Percentiles rank a stretch among this genome's conserved stretches.
Conservation (phyloP, 2,329 filamentous ascomycete species). For the Pyrenochaeta sp. region DNA sequence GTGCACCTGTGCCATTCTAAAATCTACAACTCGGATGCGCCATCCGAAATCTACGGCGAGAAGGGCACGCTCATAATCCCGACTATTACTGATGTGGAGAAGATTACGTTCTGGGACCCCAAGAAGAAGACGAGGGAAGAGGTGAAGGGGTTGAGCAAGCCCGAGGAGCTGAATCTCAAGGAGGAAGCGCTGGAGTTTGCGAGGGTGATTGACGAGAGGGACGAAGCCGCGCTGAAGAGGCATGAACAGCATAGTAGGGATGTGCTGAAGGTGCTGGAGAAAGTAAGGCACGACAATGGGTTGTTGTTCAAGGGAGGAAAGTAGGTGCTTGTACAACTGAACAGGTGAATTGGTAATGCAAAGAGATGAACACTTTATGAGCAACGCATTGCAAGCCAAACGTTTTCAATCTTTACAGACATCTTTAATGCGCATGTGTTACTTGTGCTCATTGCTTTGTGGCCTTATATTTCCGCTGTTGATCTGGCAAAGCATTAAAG, state of each 20-base stretch:
- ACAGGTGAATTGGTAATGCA: neutral
- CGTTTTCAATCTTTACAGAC: too few relatives aligned
- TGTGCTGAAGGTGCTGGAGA: constrained; percentile 54
- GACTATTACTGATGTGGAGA: constrained; percentile 56
- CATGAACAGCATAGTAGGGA: constrained; percentile 54
- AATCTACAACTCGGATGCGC: constrained; percentile 54
- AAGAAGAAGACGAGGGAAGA: constrained; percentile 54
- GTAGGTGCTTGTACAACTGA: constrained; percentile 3
- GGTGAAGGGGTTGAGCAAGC: constrained; percentile 49
- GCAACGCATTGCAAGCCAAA: too few relatives aligned
- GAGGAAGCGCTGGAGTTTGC: constrained; percentile 59
- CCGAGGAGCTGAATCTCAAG: constrained; percentile 53
- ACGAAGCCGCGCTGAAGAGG: constrained; percentile 47
- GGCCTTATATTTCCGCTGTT: too few relatives aligned
- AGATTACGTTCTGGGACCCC: constrained; percentile 53
- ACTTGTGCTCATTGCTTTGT: too few relatives aligned
- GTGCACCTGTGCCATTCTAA: constrained; percentile 56
- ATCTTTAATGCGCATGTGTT: too few relatives aligned
- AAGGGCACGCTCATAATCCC: constrained; percentile 57
- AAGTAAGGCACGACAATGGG: constrained; percentile 55
- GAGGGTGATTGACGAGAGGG: constrained; percentile 52
- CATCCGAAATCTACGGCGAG: constrained; percentile 58
- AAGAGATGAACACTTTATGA: too few relatives aligned
- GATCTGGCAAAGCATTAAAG: too few relatives aligned
- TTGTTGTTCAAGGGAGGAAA: constrained; percentile 49